Base-by-base conservation (phyloP, 140 eudicot genomes). In the Bidens hawaiensis region DNA sequence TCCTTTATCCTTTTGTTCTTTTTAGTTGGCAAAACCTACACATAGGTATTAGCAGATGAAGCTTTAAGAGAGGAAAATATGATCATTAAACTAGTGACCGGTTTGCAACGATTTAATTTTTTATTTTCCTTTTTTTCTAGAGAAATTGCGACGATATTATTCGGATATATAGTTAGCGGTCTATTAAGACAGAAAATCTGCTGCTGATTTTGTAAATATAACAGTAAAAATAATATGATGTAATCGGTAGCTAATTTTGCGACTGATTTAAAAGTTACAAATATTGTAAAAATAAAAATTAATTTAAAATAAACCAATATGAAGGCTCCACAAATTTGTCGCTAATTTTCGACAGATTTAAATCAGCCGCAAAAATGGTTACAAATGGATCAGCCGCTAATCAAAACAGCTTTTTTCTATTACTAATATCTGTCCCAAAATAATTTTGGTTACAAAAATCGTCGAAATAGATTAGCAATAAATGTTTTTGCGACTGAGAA, bases 1-100 rank as follows among this genome's bases (percentile, higher is more conserved):
- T 72, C 70, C 38, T 75, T 73, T 59, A 75, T 43, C 67, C 77
- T 78, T 60, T 65, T 72, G 72, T 81, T 78, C 65, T 67, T 77
- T 53, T 69, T 72, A 3, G 88, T 84, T 22, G 94, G 94, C 36
- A 78, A 17, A 64, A 78, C 54, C 94, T 84, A 41, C 12, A 34
- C 6, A 8, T 34, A 34, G 42, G 42, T 34, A 7, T 8, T 38
- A 2, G 38, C 0, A 10, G 8, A 7, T 0, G 38, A 31, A n/a
- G n/a, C 8, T 31, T 31, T 31, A 10, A 7, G 38, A 31, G 6
- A 31, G 8, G 8, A 0, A 31, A 31, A 31, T 10, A 7, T 31
- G n/a, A 31, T 31, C 11, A 2, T 31, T 1, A 31, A 31, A 38
- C 13, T 38, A 7, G n/a, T 36, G 43, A 36, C 3, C 3, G 15